phyloP scores from a whole-genome alignment of 108 stramenopile species.

The Stephanodiscus minutulus region DNA sequence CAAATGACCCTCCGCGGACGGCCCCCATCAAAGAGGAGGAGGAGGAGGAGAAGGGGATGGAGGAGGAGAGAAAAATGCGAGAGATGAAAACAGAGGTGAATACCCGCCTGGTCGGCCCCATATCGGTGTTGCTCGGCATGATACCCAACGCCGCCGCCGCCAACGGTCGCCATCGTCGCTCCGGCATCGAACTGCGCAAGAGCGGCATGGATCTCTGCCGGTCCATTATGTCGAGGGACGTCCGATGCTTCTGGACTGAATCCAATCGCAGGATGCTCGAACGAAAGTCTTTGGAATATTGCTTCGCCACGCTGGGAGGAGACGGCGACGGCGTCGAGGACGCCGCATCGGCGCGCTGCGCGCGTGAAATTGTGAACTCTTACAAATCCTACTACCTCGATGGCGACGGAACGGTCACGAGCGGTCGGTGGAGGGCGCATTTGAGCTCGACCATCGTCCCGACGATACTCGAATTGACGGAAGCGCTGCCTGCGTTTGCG shows the following conservation, averaged over 20 bases:
- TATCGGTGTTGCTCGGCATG: slow-evolving; percentile 36
- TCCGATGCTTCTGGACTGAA: slow-evolving; percentile 38
- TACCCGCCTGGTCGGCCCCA: slow-evolving; percentile 42
- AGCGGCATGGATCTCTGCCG: slow-evolving; percentile 35
- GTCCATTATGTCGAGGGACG: slow-evolving; percentile 26
- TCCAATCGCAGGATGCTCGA: slow-evolving; percentile 13
- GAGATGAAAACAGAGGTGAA: slow-evolving; percentile 47
- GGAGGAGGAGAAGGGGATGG: neutral
- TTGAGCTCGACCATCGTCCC: slow-evolving; percentile 37
- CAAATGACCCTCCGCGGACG: neutral
- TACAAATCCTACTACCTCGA: slow-evolving; percentile 27
- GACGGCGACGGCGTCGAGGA: slow-evolving; percentile 24
- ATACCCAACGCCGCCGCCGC: slow-evolving; percentile 6
- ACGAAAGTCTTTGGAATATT: slow-evolving; percentile 48
- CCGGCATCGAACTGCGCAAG: slow-evolving; percentile 29
- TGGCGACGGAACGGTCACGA: neutral
- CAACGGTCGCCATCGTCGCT: neutral
- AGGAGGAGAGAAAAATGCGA: neutral
- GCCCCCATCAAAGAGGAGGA: neutral
- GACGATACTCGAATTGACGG: slow-evolving; percentile 43
- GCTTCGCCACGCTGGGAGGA: slow-evolving; percentile 34
- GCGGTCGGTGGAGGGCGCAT: slow-evolving; percentile 29
- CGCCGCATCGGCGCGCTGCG: slow-evolving; percentile 6
- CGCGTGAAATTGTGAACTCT: slow-evolving; percentile 6
- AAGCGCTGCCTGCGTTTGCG: slow-evolving; percentile 36